A percentile compares a stretch with the other conserved stretches of the same genome.
Evolutionary conservation across 176 grass and related monocot species (phyloP).

Genomic region (Phoenix roebelenii): DNA sequence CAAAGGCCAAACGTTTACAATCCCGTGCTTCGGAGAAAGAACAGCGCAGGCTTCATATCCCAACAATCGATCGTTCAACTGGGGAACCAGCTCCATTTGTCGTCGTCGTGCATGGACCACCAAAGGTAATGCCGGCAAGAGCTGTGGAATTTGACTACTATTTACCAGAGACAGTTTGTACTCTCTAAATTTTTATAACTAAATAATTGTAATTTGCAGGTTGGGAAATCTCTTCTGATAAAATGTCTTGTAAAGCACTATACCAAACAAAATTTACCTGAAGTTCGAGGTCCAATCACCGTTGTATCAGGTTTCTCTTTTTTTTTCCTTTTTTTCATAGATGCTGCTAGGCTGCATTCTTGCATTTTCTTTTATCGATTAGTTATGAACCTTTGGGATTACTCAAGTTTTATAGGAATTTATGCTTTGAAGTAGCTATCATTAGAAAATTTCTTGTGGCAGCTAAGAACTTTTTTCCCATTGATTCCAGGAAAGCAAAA

Average conservation of each 20-base stretch:
- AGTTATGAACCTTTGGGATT: too few relatives aligned
- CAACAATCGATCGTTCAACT: slow-evolving; percentile 64
- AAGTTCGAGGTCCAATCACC: slow-evolving; percentile 86
- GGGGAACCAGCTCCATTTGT: slow-evolving; percentile 85
- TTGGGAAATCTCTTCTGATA: slow-evolving; percentile 89
- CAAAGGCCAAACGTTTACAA: slow-evolving; percentile 77
- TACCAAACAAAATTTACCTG: slow-evolving; percentile 82
- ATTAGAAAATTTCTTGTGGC: too few relatives aligned
- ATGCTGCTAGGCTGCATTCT: too few relatives aligned
- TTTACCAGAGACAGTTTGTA: too few relatives aligned
- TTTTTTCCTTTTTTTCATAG: background rate
- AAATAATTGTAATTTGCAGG: slow-evolving; percentile 26
- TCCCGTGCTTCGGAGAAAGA: slow-evolving; percentile 68
- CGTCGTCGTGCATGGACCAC: slow-evolving; percentile 95
- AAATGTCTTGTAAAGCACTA: slow-evolving; percentile 92
- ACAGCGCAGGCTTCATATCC: slow-evolving; percentile 73
- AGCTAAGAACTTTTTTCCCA: background rate
- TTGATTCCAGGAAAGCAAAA: slow-evolving; percentile 67
- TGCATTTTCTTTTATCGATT: background rate
- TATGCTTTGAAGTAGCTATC: too few relatives aligned
- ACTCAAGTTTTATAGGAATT: too few relatives aligned
- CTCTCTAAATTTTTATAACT: too few relatives aligned
- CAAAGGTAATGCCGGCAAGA: slow-evolving; percentile 29
- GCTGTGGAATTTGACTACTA: background rate
- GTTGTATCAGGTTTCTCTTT: slow-evolving; percentile 66